These are phyloP conservation scores for Jamesozyma lodderae DNA, from an alignment of 805 yeast species.

Conservation along the genomic window DNA sequence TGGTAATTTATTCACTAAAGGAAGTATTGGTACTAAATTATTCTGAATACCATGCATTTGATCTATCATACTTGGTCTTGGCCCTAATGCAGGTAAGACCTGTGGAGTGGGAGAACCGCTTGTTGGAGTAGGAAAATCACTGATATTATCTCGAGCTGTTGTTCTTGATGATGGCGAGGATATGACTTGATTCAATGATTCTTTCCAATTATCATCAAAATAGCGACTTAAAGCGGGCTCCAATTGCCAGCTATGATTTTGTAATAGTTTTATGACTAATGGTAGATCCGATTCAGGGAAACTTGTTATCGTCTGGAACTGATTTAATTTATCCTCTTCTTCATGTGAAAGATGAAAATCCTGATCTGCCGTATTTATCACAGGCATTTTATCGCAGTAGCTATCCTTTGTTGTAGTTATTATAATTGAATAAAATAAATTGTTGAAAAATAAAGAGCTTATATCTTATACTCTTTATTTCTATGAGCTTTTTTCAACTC, in stretches of 20 bases:
- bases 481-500: too few species aligned
- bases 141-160: conserved; percentile 5
- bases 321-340: conserved; percentile 37
- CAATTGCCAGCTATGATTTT: conserved; percentile 49
- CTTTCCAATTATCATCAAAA: conserved; percentile 47
- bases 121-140: conserved; percentile 6
- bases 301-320: conserved; percentile 43
- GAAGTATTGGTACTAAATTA: conserved; percentile 14
- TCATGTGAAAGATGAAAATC: conserved; percentile 32
- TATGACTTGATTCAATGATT: conserved; percentile 4
- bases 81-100: background rate
- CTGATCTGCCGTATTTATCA: conserved; percentile 14
- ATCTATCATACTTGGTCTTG: conserved; percentile 1
- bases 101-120: too few species aligned
- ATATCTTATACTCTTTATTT: too few species aligned
- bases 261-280: conserved; percentile 38
- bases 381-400: too few species aligned
- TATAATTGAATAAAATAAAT: too few species aligned
- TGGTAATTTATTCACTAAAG: conserved; percentile 30
- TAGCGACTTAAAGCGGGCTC: conserved; percentile 53
- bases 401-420: too few species aligned
- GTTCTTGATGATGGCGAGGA: conserved; percentile 8
- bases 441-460: too few species aligned
- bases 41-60: background rate
- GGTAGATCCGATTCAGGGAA: conserved; percentile 40